phyloP scores from a whole-genome alignment of 306 rosid genomes.

The Cyamopsis tetragonoloba region DNA sequence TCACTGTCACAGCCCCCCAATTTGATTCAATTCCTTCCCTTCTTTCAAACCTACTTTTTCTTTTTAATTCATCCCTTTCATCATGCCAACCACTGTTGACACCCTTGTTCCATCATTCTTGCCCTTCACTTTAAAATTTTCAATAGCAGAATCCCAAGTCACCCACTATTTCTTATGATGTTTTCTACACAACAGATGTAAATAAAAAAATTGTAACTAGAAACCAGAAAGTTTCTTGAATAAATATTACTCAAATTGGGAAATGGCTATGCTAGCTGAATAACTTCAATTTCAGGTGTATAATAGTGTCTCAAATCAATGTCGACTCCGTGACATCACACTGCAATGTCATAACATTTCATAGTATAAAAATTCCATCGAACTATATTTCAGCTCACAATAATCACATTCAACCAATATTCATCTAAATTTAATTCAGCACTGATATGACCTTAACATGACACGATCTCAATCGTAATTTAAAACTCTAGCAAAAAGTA shows the following conservation, averaged over 20 bases:
- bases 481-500: too few relatives aligned
- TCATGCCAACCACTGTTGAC: constrained; percentile 50
- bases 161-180: constrained; percentile 29
- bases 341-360: too few relatives aligned
- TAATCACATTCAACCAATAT: too few relatives aligned
- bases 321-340: too few relatives aligned
- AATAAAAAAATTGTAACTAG: neutral
- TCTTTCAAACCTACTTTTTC: constrained; percentile 43
- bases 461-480: too few relatives aligned
- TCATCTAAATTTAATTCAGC: too few relatives aligned
- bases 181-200: neutral
- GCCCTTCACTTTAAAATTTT: constrained; percentile 29
- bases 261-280: neutral
- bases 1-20: constrained; percentile 47
- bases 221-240: neutral
- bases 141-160: constrained; percentile 39
- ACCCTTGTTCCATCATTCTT: constrained; percentile 61
- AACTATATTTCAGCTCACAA: too few relatives aligned
- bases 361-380: too few relatives aligned
- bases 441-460: too few relatives aligned
- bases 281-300: neutral
- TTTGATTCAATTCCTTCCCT: constrained; percentile 35
- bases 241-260: neutral
- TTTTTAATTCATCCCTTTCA: constrained; percentile 40
- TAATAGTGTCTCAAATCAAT: too few relatives aligned